Conservation (phyloP, 1,139 yeast species). For the Yamadazyma taylorii region DNA sequence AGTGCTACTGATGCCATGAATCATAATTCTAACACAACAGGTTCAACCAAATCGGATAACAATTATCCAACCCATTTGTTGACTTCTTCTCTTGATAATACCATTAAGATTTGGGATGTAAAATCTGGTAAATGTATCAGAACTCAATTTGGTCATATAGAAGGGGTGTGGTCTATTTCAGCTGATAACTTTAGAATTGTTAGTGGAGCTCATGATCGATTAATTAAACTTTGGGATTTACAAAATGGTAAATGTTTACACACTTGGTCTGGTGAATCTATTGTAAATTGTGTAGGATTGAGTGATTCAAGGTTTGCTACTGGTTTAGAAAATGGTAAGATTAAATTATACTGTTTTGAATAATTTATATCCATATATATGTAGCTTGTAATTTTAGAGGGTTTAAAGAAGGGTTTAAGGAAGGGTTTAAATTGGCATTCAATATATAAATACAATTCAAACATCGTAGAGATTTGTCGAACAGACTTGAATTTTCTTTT, state of each 20-base stretch:
- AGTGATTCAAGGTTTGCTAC: conserved; percentile 89
- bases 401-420: too few relatives aligned
- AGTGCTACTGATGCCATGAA: conserved; percentile 8
- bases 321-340: conserved; percentile 85
- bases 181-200: conserved; percentile 94
- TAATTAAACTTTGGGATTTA: conserved; percentile 92
- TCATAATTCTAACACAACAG: conserved; percentile 16
- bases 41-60: conserved; percentile 7
- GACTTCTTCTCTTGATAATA: conserved; percentile 88
- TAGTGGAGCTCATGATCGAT: conserved; percentile 89
- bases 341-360: conserved; percentile 80
- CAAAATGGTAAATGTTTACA: conserved; percentile 93
- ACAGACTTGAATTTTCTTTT: too few relatives aligned
- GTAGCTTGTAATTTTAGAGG: not conserved
- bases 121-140: conserved; percentile 82
- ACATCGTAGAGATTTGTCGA: too few relatives aligned
- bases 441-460: too few relatives aligned
- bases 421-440: too few relatives aligned
- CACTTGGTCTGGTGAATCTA: conserved; percentile 74
- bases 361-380: too few relatives aligned
- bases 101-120: conserved; percentile 88
- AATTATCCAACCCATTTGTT: conserved; percentile 73
- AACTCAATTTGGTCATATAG: conserved; percentile 95
- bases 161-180: conserved; percentile 95
- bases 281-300: conserved; percentile 84